phyloP scores from a whole-genome alignment of 345 rosid species.

The Pugionium dolabratum region DNA sequence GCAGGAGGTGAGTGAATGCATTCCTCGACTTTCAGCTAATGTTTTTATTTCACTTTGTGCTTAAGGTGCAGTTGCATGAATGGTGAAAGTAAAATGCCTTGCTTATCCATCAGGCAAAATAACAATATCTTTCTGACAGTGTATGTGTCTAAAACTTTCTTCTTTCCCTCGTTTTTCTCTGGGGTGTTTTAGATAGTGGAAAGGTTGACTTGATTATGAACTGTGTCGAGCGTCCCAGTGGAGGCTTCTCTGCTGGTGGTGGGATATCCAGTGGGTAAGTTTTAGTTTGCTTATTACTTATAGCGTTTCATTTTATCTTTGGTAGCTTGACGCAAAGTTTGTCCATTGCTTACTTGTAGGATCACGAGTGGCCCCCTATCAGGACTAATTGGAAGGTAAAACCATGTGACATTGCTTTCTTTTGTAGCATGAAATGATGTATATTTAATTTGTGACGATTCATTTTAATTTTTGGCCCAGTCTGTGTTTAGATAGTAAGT shows the following conservation, averaged over 20 bases:
- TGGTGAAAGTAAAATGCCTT: conserved; percentile 20
- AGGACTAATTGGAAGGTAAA: conserved; percentile 90
- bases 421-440: conserved; percentile 6
- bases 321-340: conserved; percentile 17
- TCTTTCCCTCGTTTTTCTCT: neutral
- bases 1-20: conserved; percentile 72
- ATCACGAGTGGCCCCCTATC: conserved; percentile 92
- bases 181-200: conserved; percentile 53
- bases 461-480: neutral
- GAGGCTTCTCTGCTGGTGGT: conserved; percentile 96
- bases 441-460: conserved; percentile 4
- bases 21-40: conserved; percentile 6
- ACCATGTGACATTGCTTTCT: conserved; percentile 4
- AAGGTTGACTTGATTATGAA: conserved; percentile 93
- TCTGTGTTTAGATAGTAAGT: conserved; percentile 1
- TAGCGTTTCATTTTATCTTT: conserved; percentile 19
- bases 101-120: conserved; percentile 6
- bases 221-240: conserved; percentile 94
- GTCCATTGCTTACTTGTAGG: conserved; percentile 49
- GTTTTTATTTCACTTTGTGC: conserved; percentile 22
- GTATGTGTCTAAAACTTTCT: conserved; percentile 14
- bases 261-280: conserved; percentile 93
- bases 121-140: conserved; percentile 18
- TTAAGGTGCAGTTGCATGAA: conserved; percentile 11
- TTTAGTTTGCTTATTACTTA: conserved; percentile 18